Percentiles rank a stretch among this genome's conserved stretches.
Conservation (phyloP, 78 protist species). For the Pigoraptor vietnamica region DNA sequence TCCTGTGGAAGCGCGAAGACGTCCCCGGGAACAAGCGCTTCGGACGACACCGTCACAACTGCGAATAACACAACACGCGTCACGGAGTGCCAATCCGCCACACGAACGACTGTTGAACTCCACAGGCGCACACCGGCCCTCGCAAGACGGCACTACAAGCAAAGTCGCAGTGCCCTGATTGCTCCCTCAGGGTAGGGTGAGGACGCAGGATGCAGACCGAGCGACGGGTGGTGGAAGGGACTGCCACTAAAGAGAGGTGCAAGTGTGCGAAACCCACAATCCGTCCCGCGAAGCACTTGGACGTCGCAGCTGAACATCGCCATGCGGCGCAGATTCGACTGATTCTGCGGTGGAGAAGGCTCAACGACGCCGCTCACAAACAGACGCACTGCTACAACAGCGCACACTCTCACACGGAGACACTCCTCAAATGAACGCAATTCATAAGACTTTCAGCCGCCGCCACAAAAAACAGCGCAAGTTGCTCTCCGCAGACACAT, state of each 20-base stretch:
- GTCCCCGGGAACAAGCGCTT: slow-evolving; percentile 52
- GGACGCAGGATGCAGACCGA: not conserved
- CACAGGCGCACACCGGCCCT: not conserved
- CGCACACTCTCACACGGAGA: not conserved
- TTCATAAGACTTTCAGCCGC: not conserved
- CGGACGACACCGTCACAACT: not conserved
- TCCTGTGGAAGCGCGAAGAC: not conserved
- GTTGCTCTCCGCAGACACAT: too few species aligned
- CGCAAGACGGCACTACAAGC: too few species aligned
- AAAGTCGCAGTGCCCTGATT: too few species aligned
- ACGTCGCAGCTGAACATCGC: not conserved
- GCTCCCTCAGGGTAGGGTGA: too few species aligned
- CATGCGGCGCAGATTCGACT: not conserved
- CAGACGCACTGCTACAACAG: not conserved
- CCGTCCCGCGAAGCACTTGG: not conserved
- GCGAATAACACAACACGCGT: not conserved
- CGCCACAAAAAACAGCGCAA: too few species aligned
- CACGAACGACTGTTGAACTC: not conserved
- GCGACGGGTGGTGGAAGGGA: too few species aligned
- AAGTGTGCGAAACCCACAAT: not conserved
- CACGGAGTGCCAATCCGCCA: not conserved
- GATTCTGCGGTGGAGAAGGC: not conserved
- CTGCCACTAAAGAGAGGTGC: too few species aligned
- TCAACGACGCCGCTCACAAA: not conserved
- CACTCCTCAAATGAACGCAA: not conserved